Base-by-base conservation (phyloP, 2,329 filamentous ascomycete genomes). In the Tolypocladium album region DNA sequence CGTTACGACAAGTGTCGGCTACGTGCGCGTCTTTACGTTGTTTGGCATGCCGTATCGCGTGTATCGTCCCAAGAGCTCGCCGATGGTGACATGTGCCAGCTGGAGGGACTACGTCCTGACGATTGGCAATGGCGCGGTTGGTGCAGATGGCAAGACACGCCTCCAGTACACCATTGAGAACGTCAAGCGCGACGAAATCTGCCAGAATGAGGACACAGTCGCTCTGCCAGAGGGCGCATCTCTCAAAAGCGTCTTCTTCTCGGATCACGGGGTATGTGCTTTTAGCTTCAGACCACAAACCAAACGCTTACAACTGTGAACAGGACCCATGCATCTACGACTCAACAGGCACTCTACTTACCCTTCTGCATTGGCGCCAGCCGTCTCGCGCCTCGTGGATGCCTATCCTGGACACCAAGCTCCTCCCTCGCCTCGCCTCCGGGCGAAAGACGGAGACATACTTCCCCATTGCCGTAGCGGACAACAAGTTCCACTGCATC, bases 81-180 rank as follows among this genome's bases (percentile, higher is more conserved):
- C 93, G 1, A 89, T 90, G 58, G 92, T 99, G 24, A 94, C 92
- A 0, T 99, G 94, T 69, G 91, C 92, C 0, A 93, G 91, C 66
- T 97, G 90, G 90, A 83, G 88, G 64, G 92, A 99, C 77, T 97
- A 97, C 72, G 88, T 99, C n/a, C 82, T 97, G 70, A 97, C 92
- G 0, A 85, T 99, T 66, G 93, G 93, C 59, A 99, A 99, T 67
- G 95, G 95, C 0, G 86, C 94, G 0, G 83, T 96, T 40, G 87
- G 87, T 15, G 83, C 86, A 12, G 88, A 94, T 69, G 93, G 94
- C 22, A 83, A 81, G 60, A 86, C 91, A 0, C 87, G 87, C 52
- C 81, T 99, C 34, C 78, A 90, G 11, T 99, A 97, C 76, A 92
- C 90, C 0, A 93, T 99, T 67, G 90, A 97, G 70, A 96, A 99